These are phyloP conservation scores for Nicotiana knightiana DNA, from an alignment of 257 asterid genomes.

Conservation along the genomic window DNA sequence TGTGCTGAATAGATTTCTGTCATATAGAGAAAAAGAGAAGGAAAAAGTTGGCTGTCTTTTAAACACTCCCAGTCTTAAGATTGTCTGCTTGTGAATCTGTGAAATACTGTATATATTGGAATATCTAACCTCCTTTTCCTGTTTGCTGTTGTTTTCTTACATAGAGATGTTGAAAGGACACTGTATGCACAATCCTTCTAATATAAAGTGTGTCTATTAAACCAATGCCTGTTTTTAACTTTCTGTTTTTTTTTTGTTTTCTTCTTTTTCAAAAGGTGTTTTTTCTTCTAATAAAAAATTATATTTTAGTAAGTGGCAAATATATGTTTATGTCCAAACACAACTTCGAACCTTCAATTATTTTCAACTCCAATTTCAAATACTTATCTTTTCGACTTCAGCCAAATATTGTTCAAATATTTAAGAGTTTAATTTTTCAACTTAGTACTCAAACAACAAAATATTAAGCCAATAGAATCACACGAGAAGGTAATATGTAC, in stretches of 20 bases:
- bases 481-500: no score
- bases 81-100: conserved; percentile 48
- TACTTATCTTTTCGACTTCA: no score
- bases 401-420: no score
- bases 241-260: background rate
- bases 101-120: conserved; percentile 22
- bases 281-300: no score
- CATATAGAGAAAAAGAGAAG: conserved; percentile 28
- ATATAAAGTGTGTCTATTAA: conserved; percentile 20
- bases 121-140: conserved; percentile 41
- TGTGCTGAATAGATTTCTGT: conserved; percentile 40
- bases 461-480: no score
- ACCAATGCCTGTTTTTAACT: background rate
- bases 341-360: no score
- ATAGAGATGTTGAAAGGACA: conserved; percentile 57
- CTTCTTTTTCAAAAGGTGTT: background rate
- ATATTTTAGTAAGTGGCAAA: no score
- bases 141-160: conserved; percentile 31
- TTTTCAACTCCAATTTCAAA: no score
- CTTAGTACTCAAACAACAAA: no score
- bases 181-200: conserved; percentile 35
- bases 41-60: conserved; percentile 55
- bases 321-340: no score
- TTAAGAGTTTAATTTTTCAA: no score
- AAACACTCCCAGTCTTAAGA: conserved; percentile 52